Percentiles rank a stretch among this genome's conserved stretches.
Evolutionary conservation across 352 stramenopile genomes (phyloP).

Genomic region (Phytophthora pisi): DNA sequence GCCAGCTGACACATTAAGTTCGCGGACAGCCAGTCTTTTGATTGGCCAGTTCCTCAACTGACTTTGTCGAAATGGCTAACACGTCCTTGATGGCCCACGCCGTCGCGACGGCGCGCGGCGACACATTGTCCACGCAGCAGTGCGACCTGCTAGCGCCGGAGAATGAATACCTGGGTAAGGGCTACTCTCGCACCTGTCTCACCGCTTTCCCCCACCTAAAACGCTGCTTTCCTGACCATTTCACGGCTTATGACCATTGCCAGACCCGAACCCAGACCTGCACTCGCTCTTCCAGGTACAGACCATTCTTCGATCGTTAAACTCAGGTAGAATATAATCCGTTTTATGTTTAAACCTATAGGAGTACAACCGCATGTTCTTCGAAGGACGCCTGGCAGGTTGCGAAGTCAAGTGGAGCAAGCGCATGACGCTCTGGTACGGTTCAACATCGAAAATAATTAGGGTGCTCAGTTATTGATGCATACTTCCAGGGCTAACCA

Average conservation of each 20-base stretch:
- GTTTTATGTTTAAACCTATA: conserved; percentile 26
- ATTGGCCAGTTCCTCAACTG: too few species aligned
- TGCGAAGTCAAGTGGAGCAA: conserved; percentile 91
- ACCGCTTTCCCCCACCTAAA: background rate
- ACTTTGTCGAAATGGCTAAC: background rate
- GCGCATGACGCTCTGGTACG: conserved; percentile 89
- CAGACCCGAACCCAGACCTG: conserved; percentile 86
- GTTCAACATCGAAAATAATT: background rate
- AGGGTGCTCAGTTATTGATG: background rate
- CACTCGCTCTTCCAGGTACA: conserved; percentile 73
- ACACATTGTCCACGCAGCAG: conserved; percentile 22
- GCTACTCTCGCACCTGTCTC: background rate
- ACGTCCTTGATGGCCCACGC: conserved; percentile 6
- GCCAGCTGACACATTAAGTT: too few species aligned
- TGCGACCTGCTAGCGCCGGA: conserved; percentile 69
- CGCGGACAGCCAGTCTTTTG: too few species aligned
- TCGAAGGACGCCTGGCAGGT: conserved; percentile 70
- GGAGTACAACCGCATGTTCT: conserved; percentile 88
- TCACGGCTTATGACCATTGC: conserved; percentile 4
- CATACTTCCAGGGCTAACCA: background rate
- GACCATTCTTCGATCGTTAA: background rate
- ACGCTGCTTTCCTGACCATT: background rate
- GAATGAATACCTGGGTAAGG: conserved; percentile 69
- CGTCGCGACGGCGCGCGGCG: conserved; percentile 9
- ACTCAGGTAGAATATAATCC: background rate